These are phyloP conservation scores for Silene conica DNA, from an alignment of 148 eudicot genomes.

Conservation along the genomic window DNA sequence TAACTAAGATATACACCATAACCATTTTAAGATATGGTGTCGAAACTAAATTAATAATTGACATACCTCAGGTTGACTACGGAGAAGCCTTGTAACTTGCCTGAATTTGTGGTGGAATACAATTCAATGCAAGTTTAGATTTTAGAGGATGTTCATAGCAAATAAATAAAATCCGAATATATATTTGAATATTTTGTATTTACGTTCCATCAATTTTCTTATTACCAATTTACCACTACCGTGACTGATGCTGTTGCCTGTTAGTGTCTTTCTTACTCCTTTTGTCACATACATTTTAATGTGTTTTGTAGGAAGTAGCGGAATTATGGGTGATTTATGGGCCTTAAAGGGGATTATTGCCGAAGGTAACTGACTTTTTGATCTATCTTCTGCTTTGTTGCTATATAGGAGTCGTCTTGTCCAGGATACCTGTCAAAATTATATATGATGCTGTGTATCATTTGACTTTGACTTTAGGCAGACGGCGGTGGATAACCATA, in stretches of 20 bases:
- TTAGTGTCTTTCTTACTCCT: neutral
- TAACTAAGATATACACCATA: neutral
- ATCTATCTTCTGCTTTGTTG: neutral
- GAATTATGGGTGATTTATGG: conserved; percentile 99
- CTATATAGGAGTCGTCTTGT: neutral
- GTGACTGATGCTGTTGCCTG: too few relatives aligned
- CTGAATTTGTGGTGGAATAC: neutral
- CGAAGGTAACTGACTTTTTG: conserved; percentile 53
- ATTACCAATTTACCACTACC: neutral
- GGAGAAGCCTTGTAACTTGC: neutral
- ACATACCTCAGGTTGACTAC: neutral
- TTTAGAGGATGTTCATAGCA: conserved; percentile 3
- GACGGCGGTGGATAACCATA: neutral
- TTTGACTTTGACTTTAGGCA: neutral
- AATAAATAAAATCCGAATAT: too few relatives aligned
- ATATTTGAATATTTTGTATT: neutral
- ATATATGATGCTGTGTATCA: neutral
- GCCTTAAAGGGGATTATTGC: conserved; percentile 92
- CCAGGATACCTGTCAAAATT: neutral
- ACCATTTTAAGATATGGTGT: neutral
- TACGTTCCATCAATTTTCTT: neutral
- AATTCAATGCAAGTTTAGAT: neutral
- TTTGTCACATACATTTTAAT: conserved; percentile 10
- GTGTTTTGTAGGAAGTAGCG: conserved; percentile 66
- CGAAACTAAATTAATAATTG: neutral